phyloP scores from a whole-genome alignment of 2,329 filamentous ascomycete genomes.

The Botrytis porri region DNA sequence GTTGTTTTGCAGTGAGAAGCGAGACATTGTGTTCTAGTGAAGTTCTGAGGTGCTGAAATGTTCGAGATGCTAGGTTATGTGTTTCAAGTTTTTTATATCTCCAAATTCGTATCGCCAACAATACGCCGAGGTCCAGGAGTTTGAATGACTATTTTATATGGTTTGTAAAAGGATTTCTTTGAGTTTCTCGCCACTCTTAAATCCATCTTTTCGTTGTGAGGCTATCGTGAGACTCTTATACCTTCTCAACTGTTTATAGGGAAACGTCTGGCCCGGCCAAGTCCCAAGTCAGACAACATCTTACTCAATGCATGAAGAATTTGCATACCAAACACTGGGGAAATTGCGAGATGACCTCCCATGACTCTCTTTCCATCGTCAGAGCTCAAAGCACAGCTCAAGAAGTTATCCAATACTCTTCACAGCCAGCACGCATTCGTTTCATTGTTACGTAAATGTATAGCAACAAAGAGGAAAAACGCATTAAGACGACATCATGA shows the following conservation, averaged over 20 bases:
- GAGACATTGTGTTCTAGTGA: background rate
- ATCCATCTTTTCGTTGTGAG: background rate
- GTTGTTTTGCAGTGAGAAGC: background rate
- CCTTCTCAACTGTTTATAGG: background rate
- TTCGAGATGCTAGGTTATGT: background rate
- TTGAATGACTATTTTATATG: background rate
- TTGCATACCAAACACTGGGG: slow-evolving; percentile 10
- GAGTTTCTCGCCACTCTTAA: background rate
- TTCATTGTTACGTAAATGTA: slow-evolving; percentile 21
- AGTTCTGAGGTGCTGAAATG: background rate
- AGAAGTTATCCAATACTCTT: slow-evolving; percentile 15
- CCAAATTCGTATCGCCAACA: background rate
- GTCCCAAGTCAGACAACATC: background rate
- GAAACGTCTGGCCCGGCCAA: background rate
- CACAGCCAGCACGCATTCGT: slow-evolving; percentile 13
- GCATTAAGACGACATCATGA: slow-evolving; percentile 7
- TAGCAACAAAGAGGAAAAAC: background rate
- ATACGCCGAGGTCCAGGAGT: background rate
- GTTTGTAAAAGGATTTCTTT: background rate
- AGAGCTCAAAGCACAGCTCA: slow-evolving; percentile 15
- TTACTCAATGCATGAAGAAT: slow-evolving; percentile 9
- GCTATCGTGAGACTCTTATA: slow-evolving; percentile 15
- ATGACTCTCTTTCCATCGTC: slow-evolving; percentile 15
- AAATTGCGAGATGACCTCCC: slow-evolving; percentile 15
- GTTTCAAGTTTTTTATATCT: background rate